Base-by-base conservation (phyloP, 2,329 filamentous ascomycete genomes). In the Beauveria bassiana region DNA sequence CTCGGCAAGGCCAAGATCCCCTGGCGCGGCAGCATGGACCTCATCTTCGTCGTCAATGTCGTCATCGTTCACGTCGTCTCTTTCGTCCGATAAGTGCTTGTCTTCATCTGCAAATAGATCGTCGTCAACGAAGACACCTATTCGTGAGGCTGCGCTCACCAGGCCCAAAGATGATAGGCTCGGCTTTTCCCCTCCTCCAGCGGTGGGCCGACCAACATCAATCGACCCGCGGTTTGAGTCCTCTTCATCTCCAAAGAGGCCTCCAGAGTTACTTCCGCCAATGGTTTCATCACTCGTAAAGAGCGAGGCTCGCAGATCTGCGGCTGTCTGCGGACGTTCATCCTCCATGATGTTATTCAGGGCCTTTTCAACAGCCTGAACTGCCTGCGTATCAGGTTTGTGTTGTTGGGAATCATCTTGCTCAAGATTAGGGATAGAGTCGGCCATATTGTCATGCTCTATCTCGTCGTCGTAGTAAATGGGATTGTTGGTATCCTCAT, bases 1-100 rank as follows among this genome's bases (percentile, higher is more conserved):
- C 76, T 99, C 96, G 0, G 92, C 91, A 40, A 99, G 76, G 0
- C 95, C 95, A 3, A 99, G 82, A 71, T 99, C 95, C 43, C 95
- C 95, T 1, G 96, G 95, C 0, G 92, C 93, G 49, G 95, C 96
- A 78, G 96, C 90, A 67, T 96, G 91, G 9, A 99, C 91, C 66
- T 92, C 88, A 65, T 97, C 92, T 14, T 88, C 85, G 5, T 86
- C 81, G 52, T 86, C 84, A 3, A 80, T 79, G 14, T 80, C 78
- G 22, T 79, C 79, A 24, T 80, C 80, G 10, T 86, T 84, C 1
- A 81, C 81, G 62, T 93, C 91, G 56, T 92, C 90, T 58, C 88
- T 86, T 68, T 96, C 92, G 67, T 97, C 93, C 58, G 93, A 89
- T 6, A 93, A 79, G 66, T 91, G 91, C 68, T 87, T 92, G 68